phyloP scores from a whole-genome alignment of 768 basidiomycete species.

The Leccinum rimulosum region DNA sequence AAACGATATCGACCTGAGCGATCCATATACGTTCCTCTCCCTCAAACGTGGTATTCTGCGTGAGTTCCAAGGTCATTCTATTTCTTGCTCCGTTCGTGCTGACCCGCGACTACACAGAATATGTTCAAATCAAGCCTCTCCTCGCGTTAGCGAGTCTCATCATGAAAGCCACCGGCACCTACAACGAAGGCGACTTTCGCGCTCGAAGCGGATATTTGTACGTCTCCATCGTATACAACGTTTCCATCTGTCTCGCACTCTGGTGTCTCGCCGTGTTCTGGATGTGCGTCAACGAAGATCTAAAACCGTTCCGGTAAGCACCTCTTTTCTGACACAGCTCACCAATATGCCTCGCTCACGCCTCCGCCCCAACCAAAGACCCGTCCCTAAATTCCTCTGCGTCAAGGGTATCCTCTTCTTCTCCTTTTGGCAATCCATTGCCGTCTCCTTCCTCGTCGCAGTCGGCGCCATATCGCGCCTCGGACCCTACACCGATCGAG shows the following conservation, averaged over 20 bases:
- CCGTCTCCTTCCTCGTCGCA: constrained; percentile 85
- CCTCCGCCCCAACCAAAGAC: constrained; percentile 40
- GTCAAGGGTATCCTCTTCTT: constrained; percentile 99
- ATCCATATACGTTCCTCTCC: constrained; percentile 92
- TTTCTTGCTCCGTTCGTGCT: not conserved
- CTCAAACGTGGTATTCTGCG: constrained; percentile 95
- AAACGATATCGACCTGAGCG: constrained; percentile 86
- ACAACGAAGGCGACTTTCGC: constrained; percentile 85
- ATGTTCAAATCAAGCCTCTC: constrained; percentile 94
- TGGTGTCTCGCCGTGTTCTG: constrained; percentile 98
- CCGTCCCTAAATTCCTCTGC: constrained; percentile 96
- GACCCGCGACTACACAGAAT: constrained; percentile 56
- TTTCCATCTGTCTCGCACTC: constrained; percentile 73
- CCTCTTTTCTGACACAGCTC: not conserved
- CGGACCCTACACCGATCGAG: constrained; percentile 83
- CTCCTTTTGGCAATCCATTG: constrained; percentile 95
- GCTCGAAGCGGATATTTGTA: constrained; percentile 89
- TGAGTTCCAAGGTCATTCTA: constrained; percentile 33
- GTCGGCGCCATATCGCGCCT: constrained; percentile 70
- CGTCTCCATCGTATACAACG: constrained; percentile 81
- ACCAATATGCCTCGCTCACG: not conserved
- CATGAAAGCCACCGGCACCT: constrained; percentile 83
- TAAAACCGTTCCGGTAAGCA: constrained; percentile 81
- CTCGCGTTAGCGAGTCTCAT: constrained; percentile 82
- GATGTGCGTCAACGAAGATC: constrained; percentile 86